Evolutionary conservation across 2,329 filamentous ascomycete species (phyloP), one percentile per base, ranked within the genome.

Genomic region (Fusarium pseudocircinatum): DNA sequence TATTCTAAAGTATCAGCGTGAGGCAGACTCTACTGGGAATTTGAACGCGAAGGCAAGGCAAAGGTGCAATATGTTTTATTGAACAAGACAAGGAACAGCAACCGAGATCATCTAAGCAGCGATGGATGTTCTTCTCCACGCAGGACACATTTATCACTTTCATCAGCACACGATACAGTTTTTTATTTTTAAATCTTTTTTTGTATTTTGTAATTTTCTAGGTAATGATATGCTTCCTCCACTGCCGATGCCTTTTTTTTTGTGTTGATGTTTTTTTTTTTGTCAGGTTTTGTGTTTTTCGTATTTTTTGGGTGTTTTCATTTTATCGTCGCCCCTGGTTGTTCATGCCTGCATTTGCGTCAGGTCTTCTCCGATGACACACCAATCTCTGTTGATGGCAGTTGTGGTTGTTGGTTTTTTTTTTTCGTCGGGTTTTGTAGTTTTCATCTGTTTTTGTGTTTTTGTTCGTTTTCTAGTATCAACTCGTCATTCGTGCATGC

Each of bases 61-160:
- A 22, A 22, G 13, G 9, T 16, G 26, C 13, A 1, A 0, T 22
- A 2, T 15, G 9, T 22, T 4, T 15, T 10, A 9, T 15, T 28
- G 13, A n/a, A 32, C 22, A 24, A 4, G 28, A n/a, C 11, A 32
- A 12, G 24, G 22, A 13, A 32, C 15, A 32, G 11, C 6, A 49
- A 49, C 5, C 3, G 22, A 49, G 11, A 18, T 24, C 46, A 14
- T 4, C 18, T 9, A 15, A 28, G 26, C 8, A 20, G 12, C 1
- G 3, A 28, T 10, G 1, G 7, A 28, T 28, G 28, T 28, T 47
- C 8, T 47, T n/a, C 9, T 16, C 1, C 4, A 30, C 14, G 16
- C 14, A 32, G 20, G 15, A 14, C 22, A 49, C 2, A 9, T 9
- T 32, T 9, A 13, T 32, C 28, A 14, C 7, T 18, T 32, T 13